Percentiles rank a stretch among this genome's conserved stretches.
phyloP scores from a whole-genome alignment of 306 rosid species.

The Geum urbanum region DNA sequence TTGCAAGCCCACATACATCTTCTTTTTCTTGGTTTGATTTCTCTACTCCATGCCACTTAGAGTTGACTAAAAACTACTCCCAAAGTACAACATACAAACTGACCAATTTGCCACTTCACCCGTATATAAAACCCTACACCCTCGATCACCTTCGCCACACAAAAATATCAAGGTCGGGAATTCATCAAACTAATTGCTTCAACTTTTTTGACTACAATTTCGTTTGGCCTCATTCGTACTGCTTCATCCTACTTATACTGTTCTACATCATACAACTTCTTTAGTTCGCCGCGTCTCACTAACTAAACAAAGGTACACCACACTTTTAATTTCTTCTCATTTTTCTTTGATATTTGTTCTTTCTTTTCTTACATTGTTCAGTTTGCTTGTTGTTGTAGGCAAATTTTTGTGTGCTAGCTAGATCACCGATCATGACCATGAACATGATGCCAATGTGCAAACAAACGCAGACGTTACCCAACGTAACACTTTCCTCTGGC shows the following conservation, averaged over 20 bases:
- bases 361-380: neutral
- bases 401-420: no score
- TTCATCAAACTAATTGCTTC: neutral
- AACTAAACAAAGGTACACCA: neutral
- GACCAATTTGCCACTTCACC: slow-evolving; percentile 9
- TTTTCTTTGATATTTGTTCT: neutral
- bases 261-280: neutral
- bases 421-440: neutral
- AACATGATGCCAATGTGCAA: slow-evolving; percentile 34
- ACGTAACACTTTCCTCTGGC: slow-evolving; percentile 27
- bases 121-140: slow-evolving; percentile 9
- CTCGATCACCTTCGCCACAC: slow-evolving; percentile 11
- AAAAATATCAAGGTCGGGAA: slow-evolving; percentile 3
- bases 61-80: neutral
- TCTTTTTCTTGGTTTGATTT: neutral
- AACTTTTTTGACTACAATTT: neutral
- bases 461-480: slow-evolving; percentile 31
- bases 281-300: slow-evolving; percentile 17
- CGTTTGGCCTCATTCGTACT: neutral
- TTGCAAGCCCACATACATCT: neutral
- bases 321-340: neutral
- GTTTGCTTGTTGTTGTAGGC: neutral
- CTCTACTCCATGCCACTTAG: neutral
- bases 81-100: neutral
- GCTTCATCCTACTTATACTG: neutral